Evolutionary conservation across 257 asterid genomes (phyloP), one percentile per base, ranked within the genome.

Genomic region (Ligustrum vulgare): DNA sequence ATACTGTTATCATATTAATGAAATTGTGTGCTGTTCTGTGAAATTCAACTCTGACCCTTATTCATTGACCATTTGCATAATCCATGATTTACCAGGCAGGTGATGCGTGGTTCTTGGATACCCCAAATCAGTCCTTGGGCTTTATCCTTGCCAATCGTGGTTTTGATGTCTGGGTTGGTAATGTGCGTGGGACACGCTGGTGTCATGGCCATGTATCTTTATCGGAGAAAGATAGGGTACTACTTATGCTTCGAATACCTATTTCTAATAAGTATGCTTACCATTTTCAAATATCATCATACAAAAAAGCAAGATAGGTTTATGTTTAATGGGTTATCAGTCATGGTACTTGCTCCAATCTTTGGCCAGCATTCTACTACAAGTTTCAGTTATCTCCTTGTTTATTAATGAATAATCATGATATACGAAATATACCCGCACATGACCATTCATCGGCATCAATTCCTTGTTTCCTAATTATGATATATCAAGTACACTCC

Each of bases 111-210:
- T 95, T 95, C 89, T 34, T 95, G 94, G 86, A 95, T 80, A 85
- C 96, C 60, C 84, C 85, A 54, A 79, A 81, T 78, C 89, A 95
- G 65, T 91, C 99, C 15, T 77, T 93, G 82, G 99, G 99, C 36
- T 95, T 93, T 84, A 80, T 95, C 81, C 99, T 95, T 82, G 97
- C 99, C 67, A 84, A 88, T 84, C 89, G 74, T 13, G 98, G 97
- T 43, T 95, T 85, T 82, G 99, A 95, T 88, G 97, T 95, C 63
- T 95, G 98, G 99, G 97, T 89, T 81, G 99, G 96, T 78, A 95
- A 90, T 81, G 98, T 93, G 76, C 98, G 99, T 37, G 99, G 98
- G 70, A 95, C 99, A 20, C 94, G 79, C 80, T 95, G 99, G 99
- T 91, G 98, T 84, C 96, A 86, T 83, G 98, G 99, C 49, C 99